A percentile compares a stretch with the other conserved stretches of the same genome.
These are phyloP conservation scores for Medicago lupulina DNA, from an alignment of 306 rosid genomes.

Conservation along the genomic window DNA sequence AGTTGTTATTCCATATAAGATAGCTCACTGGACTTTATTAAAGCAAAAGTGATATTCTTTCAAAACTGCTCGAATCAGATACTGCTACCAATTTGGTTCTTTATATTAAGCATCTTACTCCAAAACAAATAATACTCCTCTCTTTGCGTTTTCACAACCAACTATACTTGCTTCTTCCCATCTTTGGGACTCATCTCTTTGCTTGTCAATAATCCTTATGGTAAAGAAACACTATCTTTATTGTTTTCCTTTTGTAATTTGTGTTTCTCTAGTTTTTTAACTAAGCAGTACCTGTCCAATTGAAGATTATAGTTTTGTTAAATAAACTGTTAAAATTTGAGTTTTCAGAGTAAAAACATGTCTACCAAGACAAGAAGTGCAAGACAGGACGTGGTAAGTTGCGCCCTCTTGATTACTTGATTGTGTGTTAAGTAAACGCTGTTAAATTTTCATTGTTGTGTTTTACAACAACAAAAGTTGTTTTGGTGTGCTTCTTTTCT, in stretches of 20 bases:
- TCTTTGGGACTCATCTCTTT: slow-evolving; percentile 1
- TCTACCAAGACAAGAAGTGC: neutral
- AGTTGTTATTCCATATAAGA: neutral
- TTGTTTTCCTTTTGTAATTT: neutral
- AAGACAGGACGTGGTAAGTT: neutral
- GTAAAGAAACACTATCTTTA: slow-evolving; percentile 37
- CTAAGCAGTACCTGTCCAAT: neutral
- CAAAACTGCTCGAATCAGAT: slow-evolving; percentile 50
- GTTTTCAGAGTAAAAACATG: slow-evolving; percentile 10
- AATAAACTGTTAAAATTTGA: neutral
- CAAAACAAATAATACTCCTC: slow-evolving; percentile 2
- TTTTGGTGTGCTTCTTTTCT: no score
- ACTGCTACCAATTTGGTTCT: slow-evolving; percentile 29
- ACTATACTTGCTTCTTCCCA: neutral
- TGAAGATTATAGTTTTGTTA: neutral
- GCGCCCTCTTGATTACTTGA: no score
- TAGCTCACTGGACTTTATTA: neutral
- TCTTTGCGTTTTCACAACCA: neutral
- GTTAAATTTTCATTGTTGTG: no score
- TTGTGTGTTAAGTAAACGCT: no score
- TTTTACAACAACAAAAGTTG: no score
- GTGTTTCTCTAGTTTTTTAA: neutral
- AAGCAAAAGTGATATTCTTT: slow-evolving; percentile 35
- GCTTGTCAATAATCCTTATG: slow-evolving; percentile 16
- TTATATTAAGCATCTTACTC: slow-evolving; percentile 30